These are phyloP conservation scores for Ophiostoma novo-ulmi DNA, from an alignment of 2,329 filamentous ascomycete species.

Conservation along the genomic window DNA sequence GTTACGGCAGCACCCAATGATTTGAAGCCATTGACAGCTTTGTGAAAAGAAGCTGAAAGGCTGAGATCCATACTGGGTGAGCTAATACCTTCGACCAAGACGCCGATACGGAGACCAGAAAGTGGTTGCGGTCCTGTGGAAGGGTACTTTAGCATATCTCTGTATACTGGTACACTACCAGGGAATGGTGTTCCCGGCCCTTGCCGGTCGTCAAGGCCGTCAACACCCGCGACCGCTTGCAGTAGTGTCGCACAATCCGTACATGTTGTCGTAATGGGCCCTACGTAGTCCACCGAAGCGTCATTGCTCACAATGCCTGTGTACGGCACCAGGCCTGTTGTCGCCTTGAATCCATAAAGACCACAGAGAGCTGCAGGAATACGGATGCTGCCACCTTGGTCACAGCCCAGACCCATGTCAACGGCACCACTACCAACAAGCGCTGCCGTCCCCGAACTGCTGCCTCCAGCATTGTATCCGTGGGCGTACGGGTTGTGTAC, in stretches of 20 bases:
- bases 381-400: background rate
- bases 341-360: background rate
- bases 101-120: too few species aligned
- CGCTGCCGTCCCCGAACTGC: background rate
- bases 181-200: too few species aligned
- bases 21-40: too few species aligned
- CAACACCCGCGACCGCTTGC: too few species aligned
- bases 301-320: background rate
- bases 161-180: too few species aligned
- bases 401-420: background rate
- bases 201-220: too few species aligned
- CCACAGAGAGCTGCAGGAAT: background rate
- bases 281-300: background rate
- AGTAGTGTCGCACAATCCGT: background rate
- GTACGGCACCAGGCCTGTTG: background rate
- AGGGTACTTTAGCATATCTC: too few species aligned
- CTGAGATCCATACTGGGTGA: too few species aligned
- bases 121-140: too few species aligned
- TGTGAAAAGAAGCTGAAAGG: too few species aligned
- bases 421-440: background rate
- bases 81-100: too few species aligned
- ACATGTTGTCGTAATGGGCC: background rate
- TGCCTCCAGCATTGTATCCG: background rate
- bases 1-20: too few species aligned
- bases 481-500: background rate